Percentiles rank a stretch among this genome's conserved stretches.
phyloP scores from a whole-genome alignment of 495 filamentous ascomycete species.

The Hyaloscypha variabilis region DNA sequence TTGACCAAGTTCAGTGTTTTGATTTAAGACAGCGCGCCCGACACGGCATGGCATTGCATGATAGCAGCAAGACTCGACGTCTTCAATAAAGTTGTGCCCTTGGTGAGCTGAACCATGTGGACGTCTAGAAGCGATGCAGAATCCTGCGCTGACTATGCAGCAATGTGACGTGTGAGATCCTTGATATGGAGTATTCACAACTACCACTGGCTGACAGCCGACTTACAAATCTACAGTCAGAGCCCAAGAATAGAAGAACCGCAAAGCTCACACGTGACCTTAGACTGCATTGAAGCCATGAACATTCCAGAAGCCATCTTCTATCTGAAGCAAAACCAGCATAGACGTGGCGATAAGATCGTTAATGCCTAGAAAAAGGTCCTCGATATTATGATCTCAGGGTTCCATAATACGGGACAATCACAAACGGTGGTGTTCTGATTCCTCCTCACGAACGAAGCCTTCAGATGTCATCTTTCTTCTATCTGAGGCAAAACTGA shows the following conservation, averaged over 20 bases:
- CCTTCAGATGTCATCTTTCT: not conserved
- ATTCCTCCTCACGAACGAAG: not conserved
- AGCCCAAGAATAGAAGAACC: not conserved
- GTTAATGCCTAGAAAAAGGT: not conserved
- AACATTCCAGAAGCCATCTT: not conserved
- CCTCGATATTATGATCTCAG: not conserved
- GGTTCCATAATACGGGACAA: not conserved
- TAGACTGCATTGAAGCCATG: not conserved
- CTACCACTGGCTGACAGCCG: not conserved
- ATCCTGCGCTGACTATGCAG: not conserved
- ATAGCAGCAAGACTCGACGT: not conserved
- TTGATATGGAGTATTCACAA: not conserved
- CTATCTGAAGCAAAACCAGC: not conserved
- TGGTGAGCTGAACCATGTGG: not conserved
- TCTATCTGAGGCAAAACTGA: not conserved
- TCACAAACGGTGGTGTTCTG: not conserved
- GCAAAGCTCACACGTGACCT: not conserved
- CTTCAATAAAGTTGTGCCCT: not conserved
- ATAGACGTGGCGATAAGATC: not conserved
- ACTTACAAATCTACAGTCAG: not conserved
- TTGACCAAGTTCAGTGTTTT: not conserved
- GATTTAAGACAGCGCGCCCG: not conserved
- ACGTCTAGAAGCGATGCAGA: not conserved
- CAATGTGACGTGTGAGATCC: not conserved
- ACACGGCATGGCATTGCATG: not conserved